Evolutionary conservation across 106 monocot species (phyloP), one percentile per base, ranked within the genome.

Genomic region (Phalaenopsis equestris): DNA sequence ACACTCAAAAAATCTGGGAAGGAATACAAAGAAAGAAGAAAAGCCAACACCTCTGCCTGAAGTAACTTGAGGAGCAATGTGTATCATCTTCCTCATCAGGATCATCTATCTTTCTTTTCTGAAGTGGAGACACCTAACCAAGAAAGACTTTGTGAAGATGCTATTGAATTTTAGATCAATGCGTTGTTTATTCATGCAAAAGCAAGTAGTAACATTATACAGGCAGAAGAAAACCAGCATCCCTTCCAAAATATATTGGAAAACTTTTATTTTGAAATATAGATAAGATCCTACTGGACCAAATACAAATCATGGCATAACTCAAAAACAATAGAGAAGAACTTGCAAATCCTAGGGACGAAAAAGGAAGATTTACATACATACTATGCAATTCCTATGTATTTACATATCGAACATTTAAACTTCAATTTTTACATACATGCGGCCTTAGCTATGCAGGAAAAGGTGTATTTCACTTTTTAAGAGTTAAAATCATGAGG

Each of bases 41-140:
- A 65, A 11, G 49, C 74, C 23, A 61, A 43, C 14, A 88, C 81
- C 82, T 84, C 23, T 82, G 84, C 79, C 49, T 79, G 7, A 84
- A 79, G 49, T 75, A 77, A 76, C 74, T 88, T 67, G 86, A 88
- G 46, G 88, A 81, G 49, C 42, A 81, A 36, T 74, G 81, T n/a
- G 64, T 80, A 49, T 84, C 81, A 77, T 85, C 89, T 42, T 87
- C 83, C 37, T 83, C 80, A 80, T 55, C 49, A 81, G 79, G 78
- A 80, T 83, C 85, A 75, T 45, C 57, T 79, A 78, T 81, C 83
- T 83, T 87, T 67, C 73, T 81, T 83, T 87, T 89, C 81, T 77
- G 77, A 41, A 81, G 55, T 72, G 84, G 86, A 79, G 86, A 77
- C 30, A 89, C 91, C 91, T 91, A 84, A 72, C 77, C n/a, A 81